Evolutionary conservation across 345 rosid genomes (phyloP).

Genomic region (Linum tenue): DNA sequence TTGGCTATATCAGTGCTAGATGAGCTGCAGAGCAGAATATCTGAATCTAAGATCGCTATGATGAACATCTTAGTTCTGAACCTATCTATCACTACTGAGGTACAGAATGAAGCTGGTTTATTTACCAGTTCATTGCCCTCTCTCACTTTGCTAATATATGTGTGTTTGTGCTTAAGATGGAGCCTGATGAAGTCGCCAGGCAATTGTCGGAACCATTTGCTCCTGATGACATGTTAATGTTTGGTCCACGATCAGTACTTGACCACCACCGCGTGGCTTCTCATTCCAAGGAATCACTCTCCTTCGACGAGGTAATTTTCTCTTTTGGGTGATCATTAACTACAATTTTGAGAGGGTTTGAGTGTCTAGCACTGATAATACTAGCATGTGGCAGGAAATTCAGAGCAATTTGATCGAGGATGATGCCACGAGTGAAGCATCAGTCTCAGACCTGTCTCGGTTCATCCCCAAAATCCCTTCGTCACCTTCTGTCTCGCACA

Average conservation of each 20-base stretch:
- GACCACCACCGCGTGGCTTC: slow-evolving; percentile 36
- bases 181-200: slow-evolving; percentile 45
- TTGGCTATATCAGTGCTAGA: slow-evolving; percentile 44
- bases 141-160: slow-evolving; percentile 3
- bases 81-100: slow-evolving; percentile 53
- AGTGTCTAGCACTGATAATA: neutral
- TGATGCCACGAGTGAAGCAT: slow-evolving; percentile 66
- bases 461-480: slow-evolving; percentile 50
- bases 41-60: slow-evolving; percentile 37
- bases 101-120: slow-evolving; percentile 16
- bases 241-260: slow-evolving; percentile 41
- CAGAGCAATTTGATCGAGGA: slow-evolving; percentile 44
- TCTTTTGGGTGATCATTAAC: neutral
- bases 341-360: neutral
- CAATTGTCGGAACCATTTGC: slow-evolving; percentile 71
- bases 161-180: slow-evolving; percentile 35
- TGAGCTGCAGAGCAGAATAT: slow-evolving; percentile 43
- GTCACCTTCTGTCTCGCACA: slow-evolving; percentile 55
- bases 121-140: neutral
- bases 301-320: slow-evolving; percentile 73
- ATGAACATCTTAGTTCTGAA: slow-evolving; percentile 39
- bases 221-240: slow-evolving; percentile 77
- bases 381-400: slow-evolving; percentile 41
- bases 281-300: slow-evolving; percentile 61
- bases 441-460: slow-evolving; percentile 43